Percentiles rank a stretch among this genome's conserved stretches.
These are phyloP conservation scores for Diddensiella santjacobensis DNA, from an alignment of 805 yeast species.

Conservation along the genomic window DNA sequence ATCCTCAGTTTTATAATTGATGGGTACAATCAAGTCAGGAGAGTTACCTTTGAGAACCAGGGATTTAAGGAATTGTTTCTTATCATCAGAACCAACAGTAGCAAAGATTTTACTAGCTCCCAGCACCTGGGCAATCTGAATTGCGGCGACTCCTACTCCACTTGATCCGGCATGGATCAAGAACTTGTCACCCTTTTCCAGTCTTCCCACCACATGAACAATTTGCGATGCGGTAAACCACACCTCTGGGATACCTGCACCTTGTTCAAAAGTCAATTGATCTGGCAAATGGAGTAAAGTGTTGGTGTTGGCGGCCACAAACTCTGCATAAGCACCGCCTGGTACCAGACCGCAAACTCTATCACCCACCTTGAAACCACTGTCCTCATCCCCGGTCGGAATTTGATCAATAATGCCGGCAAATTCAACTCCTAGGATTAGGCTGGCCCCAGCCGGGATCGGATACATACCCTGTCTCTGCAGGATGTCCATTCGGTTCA, in stretches of 20 bases:
- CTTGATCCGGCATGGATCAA: conserved; percentile 37
- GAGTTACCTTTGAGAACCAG: conserved; percentile 23
- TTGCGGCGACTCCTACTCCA: conserved; percentile 34
- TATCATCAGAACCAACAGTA: conserved; percentile 31
- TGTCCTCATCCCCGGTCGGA: conserved; percentile 11
- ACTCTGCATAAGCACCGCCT: conserved; percentile 40
- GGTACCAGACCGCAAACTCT: conserved; percentile 35
- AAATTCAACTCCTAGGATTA: conserved; percentile 37
- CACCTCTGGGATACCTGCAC: conserved; percentile 35
- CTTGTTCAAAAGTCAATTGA: conserved; percentile 24
- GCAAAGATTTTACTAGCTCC: conserved; percentile 36
- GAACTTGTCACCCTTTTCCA: conserved; percentile 29
- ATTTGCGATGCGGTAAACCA: conserved; percentile 39
- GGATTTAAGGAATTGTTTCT: conserved; percentile 24
- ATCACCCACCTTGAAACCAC: conserved; percentile 31
- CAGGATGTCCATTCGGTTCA: conserved; percentile 35
- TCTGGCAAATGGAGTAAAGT: conserved; percentile 28
- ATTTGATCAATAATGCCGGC: conserved; percentile 31
- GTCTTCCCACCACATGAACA: conserved; percentile 29
- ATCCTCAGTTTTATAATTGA: conserved; percentile 28
- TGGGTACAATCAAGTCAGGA: conserved; percentile 26
- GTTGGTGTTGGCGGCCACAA: conserved; percentile 28
- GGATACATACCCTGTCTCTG: conserved; percentile 33
- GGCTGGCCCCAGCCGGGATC: conserved; percentile 31
- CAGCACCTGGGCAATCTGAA: conserved; percentile 37